Conservation (phyloP, 768 basidiomycete species). For the Kwoniella pini region DNA sequence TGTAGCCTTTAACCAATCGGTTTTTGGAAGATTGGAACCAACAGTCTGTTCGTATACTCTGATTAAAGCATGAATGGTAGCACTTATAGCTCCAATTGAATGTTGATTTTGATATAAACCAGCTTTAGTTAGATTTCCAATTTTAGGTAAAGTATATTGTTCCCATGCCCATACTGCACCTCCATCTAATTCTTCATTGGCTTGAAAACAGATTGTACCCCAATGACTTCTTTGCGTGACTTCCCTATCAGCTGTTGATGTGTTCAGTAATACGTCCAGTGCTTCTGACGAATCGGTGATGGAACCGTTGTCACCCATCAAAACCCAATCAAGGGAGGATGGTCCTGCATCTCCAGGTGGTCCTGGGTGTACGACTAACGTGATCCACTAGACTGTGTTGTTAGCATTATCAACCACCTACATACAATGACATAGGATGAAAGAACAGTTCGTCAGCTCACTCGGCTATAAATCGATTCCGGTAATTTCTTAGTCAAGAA, state of each 20-base stretch:
- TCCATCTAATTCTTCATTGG: constrained; percentile 46
- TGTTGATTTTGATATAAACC: constrained; percentile 42
- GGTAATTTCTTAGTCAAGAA: constrained; percentile 48
- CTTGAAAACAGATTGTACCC: constrained; percentile 48
- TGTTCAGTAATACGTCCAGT: constrained; percentile 21
- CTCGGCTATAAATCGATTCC: constrained; percentile 31
- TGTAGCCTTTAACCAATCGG: constrained; percentile 21
- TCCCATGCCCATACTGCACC: constrained; percentile 52
- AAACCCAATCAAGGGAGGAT: constrained; percentile 48
- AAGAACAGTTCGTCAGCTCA: constrained; percentile 24
- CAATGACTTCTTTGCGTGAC: constrained; percentile 33
- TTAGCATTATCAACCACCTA: neutral
- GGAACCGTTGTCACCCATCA: constrained; percentile 43
- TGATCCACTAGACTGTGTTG: constrained; percentile 33
- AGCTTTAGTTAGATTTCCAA: constrained; percentile 39
- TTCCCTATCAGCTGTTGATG: constrained; percentile 1
- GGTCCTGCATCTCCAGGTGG: constrained; percentile 51
- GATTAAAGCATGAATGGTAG: constrained; percentile 36
- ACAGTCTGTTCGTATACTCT: constrained; percentile 29
- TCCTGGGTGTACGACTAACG: constrained; percentile 48
- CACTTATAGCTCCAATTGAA: constrained; percentile 32
- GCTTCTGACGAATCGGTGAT: constrained; percentile 26
- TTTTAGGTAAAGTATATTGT: constrained; percentile 35
- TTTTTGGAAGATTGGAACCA: constrained; percentile 4
- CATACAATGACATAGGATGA: too few relatives aligned